Percentiles rank a stretch among this genome's conserved stretches.
Evolutionary conservation across 192 early-diverging fungal genomes (phyloP).

Genomic region (Backusella luteola): DNA sequence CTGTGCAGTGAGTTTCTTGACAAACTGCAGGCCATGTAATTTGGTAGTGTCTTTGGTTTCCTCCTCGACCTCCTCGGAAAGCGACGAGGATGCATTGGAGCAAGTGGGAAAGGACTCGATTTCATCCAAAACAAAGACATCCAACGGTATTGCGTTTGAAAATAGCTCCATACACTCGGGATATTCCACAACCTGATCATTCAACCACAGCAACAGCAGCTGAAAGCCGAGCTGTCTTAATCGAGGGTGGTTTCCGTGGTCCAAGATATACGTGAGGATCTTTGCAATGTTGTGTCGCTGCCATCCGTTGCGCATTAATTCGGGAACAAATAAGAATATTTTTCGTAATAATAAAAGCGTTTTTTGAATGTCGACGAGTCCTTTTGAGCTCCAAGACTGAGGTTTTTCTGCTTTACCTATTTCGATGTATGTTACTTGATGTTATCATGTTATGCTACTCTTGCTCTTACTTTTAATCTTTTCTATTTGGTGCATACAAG

Average conservation of each 20-base stretch:
- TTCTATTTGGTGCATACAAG: slow-evolving; percentile 66
- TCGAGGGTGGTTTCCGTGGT: slow-evolving; percentile 65
- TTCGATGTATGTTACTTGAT: neutral
- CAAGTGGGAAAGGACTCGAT: slow-evolving; percentile 32
- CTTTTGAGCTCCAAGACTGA: slow-evolving; percentile 58
- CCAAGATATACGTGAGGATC: slow-evolving; percentile 62
- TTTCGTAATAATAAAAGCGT: slow-evolving; percentile 62
- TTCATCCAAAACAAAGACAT: slow-evolving; percentile 51
- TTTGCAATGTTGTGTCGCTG: slow-evolving; percentile 60
- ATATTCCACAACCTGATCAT: slow-evolving; percentile 58
- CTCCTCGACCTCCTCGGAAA: neutral
- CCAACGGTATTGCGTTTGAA: slow-evolving; percentile 61
- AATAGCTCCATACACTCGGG: slow-evolving; percentile 61
- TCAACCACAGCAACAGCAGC: slow-evolving; percentile 72
- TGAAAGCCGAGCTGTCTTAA: slow-evolving; percentile 72
- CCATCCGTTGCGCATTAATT: slow-evolving; percentile 76
- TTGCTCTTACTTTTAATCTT: slow-evolving; percentile 67
- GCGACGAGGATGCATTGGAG: neutral
- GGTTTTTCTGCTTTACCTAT: slow-evolving; percentile 49
- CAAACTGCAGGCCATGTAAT: slow-evolving; percentile 26
- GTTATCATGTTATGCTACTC: neutral
- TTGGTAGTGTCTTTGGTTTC: neutral
- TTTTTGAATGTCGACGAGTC: slow-evolving; percentile 62
- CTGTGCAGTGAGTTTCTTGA: slow-evolving; percentile 21
- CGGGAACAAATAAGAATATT: slow-evolving; percentile 63